Evolutionary conservation across 306 rosid species (phyloP).

Genomic region (Inga oerstediana): DNA sequence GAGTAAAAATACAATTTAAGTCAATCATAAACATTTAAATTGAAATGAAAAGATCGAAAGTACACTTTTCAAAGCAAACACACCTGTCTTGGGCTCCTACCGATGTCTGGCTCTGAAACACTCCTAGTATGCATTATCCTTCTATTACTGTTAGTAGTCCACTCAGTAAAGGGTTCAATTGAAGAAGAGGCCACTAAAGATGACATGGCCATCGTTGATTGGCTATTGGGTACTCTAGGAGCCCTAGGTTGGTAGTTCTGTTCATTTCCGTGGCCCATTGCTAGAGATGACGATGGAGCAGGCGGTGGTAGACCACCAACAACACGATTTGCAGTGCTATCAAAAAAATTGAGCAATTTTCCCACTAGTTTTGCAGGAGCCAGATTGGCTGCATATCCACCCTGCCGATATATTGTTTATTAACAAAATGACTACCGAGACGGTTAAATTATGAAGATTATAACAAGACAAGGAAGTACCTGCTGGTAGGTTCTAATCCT

Average conservation of each 20-base stretch:
- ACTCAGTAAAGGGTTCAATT: conserved; percentile 73
- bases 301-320: conserved; percentile 93
- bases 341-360: conserved; percentile 86
- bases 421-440: conserved; percentile 24
- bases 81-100: conserved; percentile 86
- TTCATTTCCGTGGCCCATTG: conserved; percentile 56
- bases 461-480: conserved; percentile 44
- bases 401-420: conserved; percentile 49
- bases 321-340: conserved; percentile 91
- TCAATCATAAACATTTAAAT: conserved; percentile 28
- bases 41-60: conserved; percentile 30
- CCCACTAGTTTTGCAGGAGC: conserved; percentile 84
- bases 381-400: conserved; percentile 81
- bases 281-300: conserved; percentile 62
- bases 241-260: conserved; percentile 48
- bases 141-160: conserved; percentile 59
- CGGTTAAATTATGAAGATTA: conserved; percentile 19
- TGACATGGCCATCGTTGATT: conserved; percentile 91
- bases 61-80: conserved; percentile 27
- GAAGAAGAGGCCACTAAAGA: conserved; percentile 86
- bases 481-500: conserved; percentile 86
- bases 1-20: conserved; percentile 16
- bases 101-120: conserved; percentile 92
- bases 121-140: conserved; percentile 67
- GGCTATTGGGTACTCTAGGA: conserved; percentile 70